These are phyloP conservation scores for Vaucheria bursata DNA, from an alignment of 352 stramenopile species.

Conservation along the genomic window DNA sequence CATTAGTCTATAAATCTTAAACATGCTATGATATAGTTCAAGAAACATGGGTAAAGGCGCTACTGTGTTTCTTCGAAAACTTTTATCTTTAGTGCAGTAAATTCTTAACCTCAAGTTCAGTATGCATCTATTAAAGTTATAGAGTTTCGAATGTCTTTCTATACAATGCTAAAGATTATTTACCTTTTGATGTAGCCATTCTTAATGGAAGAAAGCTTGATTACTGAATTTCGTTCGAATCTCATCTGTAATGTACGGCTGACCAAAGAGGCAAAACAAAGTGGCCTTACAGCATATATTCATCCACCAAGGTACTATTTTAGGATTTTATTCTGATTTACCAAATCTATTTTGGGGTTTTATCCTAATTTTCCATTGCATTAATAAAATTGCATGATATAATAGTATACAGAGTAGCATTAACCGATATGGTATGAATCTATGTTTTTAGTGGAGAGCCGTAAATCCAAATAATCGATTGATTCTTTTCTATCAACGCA, in stretches of 20 bases:
- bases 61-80: too few relatives aligned
- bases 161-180: too few relatives aligned
- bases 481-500: neutral
- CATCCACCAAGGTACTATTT: constrained; percentile 5
- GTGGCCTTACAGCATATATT: neutral
- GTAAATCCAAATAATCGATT: neutral
- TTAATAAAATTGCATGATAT: neutral
- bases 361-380: neutral
- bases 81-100: too few relatives aligned
- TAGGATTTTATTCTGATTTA: neutral
- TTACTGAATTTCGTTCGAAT: constrained; percentile 15
- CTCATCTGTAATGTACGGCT: constrained; percentile 21
- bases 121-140: too few relatives aligned
- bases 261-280: neutral
- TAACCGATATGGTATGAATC: neutral
- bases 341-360: neutral
- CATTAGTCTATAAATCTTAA: too few relatives aligned
- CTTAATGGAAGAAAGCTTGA: constrained; percentile 14
- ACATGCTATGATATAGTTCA: too few relatives aligned
- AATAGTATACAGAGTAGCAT: constrained; percentile 11
- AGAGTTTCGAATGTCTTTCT: too few relatives aligned
- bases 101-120: too few relatives aligned
- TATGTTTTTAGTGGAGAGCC: neutral
- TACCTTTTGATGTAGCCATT: constrained; percentile 13
- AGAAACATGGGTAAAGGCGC: too few relatives aligned